Evolutionary conservation across 306 rosid genomes (phyloP).

Genomic region (Cucumis melo): DNA sequence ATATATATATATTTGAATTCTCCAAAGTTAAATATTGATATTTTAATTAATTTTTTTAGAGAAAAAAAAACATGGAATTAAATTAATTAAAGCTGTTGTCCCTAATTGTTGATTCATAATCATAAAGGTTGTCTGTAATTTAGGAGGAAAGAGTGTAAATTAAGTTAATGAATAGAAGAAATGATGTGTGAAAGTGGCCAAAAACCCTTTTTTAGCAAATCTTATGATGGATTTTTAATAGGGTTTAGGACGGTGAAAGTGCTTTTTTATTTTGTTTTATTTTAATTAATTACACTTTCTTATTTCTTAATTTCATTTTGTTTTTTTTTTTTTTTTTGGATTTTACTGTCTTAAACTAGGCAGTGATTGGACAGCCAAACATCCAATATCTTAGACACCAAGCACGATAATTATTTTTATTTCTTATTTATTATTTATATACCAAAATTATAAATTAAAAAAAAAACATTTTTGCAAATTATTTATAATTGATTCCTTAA

Average conservation of each 20-base stretch:
- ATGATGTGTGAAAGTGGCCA: background rate
- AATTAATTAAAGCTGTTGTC: background rate
- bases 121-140: slow-evolving; percentile 2
- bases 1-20: too few relatives aligned
- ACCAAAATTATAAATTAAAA: background rate
- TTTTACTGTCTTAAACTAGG: background rate
- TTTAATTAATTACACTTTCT: background rate
- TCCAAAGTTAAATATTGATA: background rate
- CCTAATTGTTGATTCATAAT: background rate
- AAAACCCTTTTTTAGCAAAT: background rate
- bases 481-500: background rate
- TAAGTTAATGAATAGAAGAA: background rate
- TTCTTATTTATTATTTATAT: background rate
- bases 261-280: background rate
- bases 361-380: background rate
- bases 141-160: slow-evolving; percentile 2
- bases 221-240: background rate
- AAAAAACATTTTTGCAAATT: background rate
- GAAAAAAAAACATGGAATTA: background rate
- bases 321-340: background rate
- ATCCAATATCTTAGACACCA: background rate
- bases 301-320: background rate
- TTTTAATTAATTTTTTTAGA: background rate
- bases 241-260: slow-evolving; percentile 1
- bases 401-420: background rate